Percentiles rank a stretch among this genome's conserved stretches.
Evolutionary conservation across 768 basidiomycete species (phyloP).

Genomic region (Psilocybe tampanensis): DNA sequence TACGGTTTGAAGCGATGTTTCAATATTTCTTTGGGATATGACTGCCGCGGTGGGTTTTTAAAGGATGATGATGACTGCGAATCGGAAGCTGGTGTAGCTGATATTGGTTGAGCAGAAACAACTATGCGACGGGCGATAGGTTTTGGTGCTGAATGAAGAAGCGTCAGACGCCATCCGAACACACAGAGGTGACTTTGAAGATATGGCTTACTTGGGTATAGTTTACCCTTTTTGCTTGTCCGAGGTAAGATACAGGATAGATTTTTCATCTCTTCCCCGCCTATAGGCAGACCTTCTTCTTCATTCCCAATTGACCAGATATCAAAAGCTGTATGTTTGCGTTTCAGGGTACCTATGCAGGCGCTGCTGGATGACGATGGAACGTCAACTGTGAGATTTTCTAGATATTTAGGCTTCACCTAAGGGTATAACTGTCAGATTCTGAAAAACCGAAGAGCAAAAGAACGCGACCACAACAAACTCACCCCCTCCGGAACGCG

Average conservation of each 20-base stretch:
- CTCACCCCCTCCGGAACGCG: slow-evolving; percentile 70
- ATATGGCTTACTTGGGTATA: slow-evolving; percentile 56
- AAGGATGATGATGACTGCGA: slow-evolving; percentile 20
- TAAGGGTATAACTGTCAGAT: slow-evolving; percentile 26
- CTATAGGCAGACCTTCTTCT: slow-evolving; percentile 30
- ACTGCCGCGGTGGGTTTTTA: slow-evolving; percentile 57
- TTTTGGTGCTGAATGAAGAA: slow-evolving; percentile 50
- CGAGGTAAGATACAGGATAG: slow-evolving; percentile 69
- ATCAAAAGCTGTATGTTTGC: slow-evolving; percentile 60
- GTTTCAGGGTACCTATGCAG: slow-evolving; percentile 50
- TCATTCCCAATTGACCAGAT: slow-evolving; percentile 63
- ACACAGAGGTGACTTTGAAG: neutral
- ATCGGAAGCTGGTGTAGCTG: slow-evolving; percentile 32
- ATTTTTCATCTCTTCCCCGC: slow-evolving; percentile 65
- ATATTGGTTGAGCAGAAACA: slow-evolving; percentile 50
- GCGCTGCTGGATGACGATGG: slow-evolving; percentile 41
- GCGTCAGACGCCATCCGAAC: neutral
- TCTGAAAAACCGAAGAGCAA: neutral
- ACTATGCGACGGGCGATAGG: slow-evolving; percentile 60
- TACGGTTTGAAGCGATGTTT: slow-evolving; percentile 67
- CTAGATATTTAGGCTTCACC: slow-evolving; percentile 69
- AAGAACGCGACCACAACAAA: slow-evolving; percentile 6
- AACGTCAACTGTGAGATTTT: slow-evolving; percentile 49
- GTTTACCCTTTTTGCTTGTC: slow-evolving; percentile 56
- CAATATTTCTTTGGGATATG: slow-evolving; percentile 60